Evolutionary conservation across 1,284 basidiomycete genomes (phyloP).

Genomic region (Neotropicomus parvogracilis): DNA sequence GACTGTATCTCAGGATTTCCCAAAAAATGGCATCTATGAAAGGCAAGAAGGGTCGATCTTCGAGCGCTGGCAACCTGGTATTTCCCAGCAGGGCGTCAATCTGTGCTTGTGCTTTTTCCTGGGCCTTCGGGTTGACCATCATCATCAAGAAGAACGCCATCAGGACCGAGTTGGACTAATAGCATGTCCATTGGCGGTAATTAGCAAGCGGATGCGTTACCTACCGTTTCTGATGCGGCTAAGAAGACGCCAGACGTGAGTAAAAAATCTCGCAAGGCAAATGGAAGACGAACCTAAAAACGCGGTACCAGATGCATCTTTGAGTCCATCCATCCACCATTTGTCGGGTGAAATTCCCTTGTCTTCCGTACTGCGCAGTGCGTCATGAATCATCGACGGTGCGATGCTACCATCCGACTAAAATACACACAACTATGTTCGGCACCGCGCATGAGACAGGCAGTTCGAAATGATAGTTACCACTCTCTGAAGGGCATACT

Average conservation of each 20-base stretch:
- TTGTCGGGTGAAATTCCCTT: background rate
- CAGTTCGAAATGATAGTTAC: background rate
- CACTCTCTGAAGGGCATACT: background rate
- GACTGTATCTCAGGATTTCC: too few relatives aligned
- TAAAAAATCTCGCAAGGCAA: background rate
- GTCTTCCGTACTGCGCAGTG: conserved; percentile 3
- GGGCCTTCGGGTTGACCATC: too few relatives aligned
- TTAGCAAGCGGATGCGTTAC: background rate
- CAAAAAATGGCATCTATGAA: too few relatives aligned
- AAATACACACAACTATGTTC: too few relatives aligned
- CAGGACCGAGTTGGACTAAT: too few relatives aligned
- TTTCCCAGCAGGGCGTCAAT: too few relatives aligned
- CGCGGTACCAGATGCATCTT: background rate
- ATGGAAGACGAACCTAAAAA: background rate
- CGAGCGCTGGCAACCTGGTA: too few relatives aligned
- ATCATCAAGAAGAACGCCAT: too few relatives aligned
- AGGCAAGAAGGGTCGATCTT: too few relatives aligned
- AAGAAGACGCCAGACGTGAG: background rate
- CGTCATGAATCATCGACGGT: conserved; percentile 11
- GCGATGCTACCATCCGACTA: background rate
- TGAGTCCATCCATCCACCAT: background rate
- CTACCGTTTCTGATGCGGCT: conserved; percentile 11
- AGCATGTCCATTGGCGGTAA: too few relatives aligned
- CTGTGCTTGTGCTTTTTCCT: too few relatives aligned
- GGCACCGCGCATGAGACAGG: too few relatives aligned